A percentile compares a stretch with the other conserved stretches of the same genome.
Conservation (phyloP, 805 yeast species). For the Kodamaea kaohsiungensis region DNA sequence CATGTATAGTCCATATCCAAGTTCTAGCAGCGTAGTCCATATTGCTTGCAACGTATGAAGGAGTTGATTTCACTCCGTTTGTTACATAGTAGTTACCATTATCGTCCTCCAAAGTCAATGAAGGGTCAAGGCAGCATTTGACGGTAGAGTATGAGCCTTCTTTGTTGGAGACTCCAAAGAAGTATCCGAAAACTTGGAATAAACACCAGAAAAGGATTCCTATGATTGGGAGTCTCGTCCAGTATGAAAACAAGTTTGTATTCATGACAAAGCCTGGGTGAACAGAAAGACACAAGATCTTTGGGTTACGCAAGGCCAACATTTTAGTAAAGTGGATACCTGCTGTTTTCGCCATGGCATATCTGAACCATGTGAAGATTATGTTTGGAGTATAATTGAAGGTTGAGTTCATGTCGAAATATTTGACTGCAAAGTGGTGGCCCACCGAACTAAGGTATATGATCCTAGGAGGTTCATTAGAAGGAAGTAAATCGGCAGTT, state of each 20-base stretch:
- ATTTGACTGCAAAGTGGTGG: constrained; percentile 53
- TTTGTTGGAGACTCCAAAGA: constrained; percentile 72
- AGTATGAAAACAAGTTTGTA: constrained; percentile 71
- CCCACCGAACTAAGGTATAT: constrained; percentile 67
- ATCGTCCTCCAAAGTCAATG: constrained; percentile 49
- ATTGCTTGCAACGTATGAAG: constrained; percentile 58
- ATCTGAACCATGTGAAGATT: constrained; percentile 74
- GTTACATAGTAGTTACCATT: constrained; percentile 71
- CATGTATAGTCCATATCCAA: constrained; percentile 78
- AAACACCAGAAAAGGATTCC: constrained; percentile 73
- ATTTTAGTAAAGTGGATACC: constrained; percentile 72
- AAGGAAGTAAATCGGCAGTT: constrained; percentile 27
- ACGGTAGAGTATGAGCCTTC: constrained; percentile 69
- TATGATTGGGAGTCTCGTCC: constrained; percentile 76
- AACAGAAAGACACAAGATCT: constrained; percentile 61
- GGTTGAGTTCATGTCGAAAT: constrained; percentile 47
- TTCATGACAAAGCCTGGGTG: constrained; percentile 90
- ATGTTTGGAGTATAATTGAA: constrained; percentile 65
- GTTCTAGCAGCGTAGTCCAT: constrained; percentile 63
- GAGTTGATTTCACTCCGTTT: constrained; percentile 55
- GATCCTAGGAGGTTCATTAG: constrained; percentile 49
- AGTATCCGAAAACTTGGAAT: constrained; percentile 66
- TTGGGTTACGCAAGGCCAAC: constrained; percentile 66
- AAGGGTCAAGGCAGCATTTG: constrained; percentile 58
- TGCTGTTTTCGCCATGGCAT: constrained; percentile 74